Conservation (phyloP, 2,329 filamentous ascomycete species). For the Calonectria montana region DNA sequence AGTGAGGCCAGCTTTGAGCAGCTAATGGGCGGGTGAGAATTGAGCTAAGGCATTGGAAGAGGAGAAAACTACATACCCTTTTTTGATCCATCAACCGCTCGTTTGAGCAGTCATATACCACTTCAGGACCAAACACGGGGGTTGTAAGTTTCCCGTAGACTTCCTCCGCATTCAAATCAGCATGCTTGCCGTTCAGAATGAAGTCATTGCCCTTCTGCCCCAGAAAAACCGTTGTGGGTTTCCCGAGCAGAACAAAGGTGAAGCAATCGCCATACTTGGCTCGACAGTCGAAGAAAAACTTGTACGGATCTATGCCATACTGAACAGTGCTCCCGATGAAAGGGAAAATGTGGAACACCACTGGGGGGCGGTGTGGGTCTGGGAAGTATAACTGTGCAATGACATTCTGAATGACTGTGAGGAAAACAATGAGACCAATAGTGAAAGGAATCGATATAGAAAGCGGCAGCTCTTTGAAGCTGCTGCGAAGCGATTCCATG, state of each 20-base stretch:
- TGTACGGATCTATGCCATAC: conserved; percentile 93
- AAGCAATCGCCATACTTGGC: conserved; percentile 90
- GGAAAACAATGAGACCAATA: conserved; percentile 54
- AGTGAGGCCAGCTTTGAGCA: conserved; percentile 83
- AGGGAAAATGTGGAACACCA: conserved; percentile 85
- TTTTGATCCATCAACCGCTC: conserved; percentile 95
- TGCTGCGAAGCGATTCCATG: conserved; percentile 19
- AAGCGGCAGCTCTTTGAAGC: conserved; percentile 17
- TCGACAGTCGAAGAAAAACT: conserved; percentile 81
- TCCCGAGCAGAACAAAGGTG: conserved; percentile 87
- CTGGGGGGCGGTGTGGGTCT: conserved; percentile 81
- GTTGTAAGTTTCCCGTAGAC: conserved; percentile 83
- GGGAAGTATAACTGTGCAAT: conserved; percentile 81
- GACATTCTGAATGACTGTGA: conserved; percentile 81
- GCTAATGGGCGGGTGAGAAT: conserved; percentile 53
- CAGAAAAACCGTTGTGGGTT: conserved; percentile 86
- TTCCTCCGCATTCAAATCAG: conserved; percentile 90
- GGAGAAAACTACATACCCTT: conserved; percentile 69
- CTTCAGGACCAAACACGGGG: conserved; percentile 81
- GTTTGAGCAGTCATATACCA: conserved; percentile 91
- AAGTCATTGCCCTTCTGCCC: conserved; percentile 89
- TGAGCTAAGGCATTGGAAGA: fast-evolving
- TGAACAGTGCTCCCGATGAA: conserved; percentile 89
- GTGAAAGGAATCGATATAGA: conserved; percentile 50
- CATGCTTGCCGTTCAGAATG: conserved; percentile 88